Base-by-base conservation (phyloP, 306 rosid species). In the Cucumis hystrix region DNA sequence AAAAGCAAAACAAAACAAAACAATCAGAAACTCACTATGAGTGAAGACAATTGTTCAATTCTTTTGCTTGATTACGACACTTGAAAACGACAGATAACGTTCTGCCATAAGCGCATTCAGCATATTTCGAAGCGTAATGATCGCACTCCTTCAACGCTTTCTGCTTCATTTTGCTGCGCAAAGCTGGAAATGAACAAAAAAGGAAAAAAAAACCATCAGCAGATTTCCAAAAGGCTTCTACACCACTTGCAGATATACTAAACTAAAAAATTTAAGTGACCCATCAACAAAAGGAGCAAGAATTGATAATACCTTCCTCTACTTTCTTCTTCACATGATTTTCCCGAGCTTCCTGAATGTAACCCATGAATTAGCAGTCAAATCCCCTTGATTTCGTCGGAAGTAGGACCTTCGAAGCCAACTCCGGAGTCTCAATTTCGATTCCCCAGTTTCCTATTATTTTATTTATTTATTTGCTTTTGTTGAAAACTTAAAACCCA, bases 241-340 rank as follows among this genome's bases (percentile, higher is more conserved):
- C 47, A 16, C 47, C 10, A 20, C 2, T 43, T 70, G 37, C 76
- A 70, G 76, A 70, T 3, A 4, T 20, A 75, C 52, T 18, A 23
- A 10, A 76, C 64, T 76, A 8, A 3, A 28, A 33, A n/a, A 1
- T 35, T 18, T 11, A n/a, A 35, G 20, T 20, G 51, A n/a, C 35
- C 15, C 55, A 55, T 54, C 9, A 6, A 33, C 12, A 30, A 75
- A 8, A 55, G 35, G 10, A n/a, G 35, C 51, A 55, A 33, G 37
- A 33, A 33, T 33, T 15, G 45, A 54, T 80, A 66, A 39, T 66
- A 95, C 97, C 99, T 92, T 90, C 98, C 84, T 92, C 99, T 3
- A 86, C 99, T 80, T 95, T 95, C 97, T 95, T 95, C 96, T 95
- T 95, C 58, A 92, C 99, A 74, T 92, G 97, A 86, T 95, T 95